These are phyloP conservation scores for Amylostereum chailletii DNA, from an alignment of 1,284 basidiomycete genomes.

Conservation along the genomic window DNA sequence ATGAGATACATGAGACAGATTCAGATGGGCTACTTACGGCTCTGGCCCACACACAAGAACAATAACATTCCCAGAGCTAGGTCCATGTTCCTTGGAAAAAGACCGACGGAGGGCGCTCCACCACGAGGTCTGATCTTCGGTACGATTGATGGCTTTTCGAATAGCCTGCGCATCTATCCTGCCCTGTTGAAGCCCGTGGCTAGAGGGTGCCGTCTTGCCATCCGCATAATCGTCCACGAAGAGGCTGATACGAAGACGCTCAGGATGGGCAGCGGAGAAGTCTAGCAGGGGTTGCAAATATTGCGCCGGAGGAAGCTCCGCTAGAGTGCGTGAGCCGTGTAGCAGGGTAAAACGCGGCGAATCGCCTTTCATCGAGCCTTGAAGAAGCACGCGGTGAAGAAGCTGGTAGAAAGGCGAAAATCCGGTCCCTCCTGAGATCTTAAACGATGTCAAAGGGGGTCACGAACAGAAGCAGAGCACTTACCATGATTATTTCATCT, in stretches of 20 bases:
- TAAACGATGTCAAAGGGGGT: not conserved
- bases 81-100: constrained; percentile 7
- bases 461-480: constrained; percentile 13
- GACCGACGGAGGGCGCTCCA: constrained; percentile 32
- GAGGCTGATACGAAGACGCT: constrained; percentile 45
- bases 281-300: constrained; percentile 43
- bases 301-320: constrained; percentile 55
- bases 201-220: constrained; percentile 17
- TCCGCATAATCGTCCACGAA: constrained; percentile 48
- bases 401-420: constrained; percentile 76
- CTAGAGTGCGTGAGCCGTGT: constrained; percentile 53
- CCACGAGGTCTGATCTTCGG: constrained; percentile 25
- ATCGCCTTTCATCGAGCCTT: constrained; percentile 23
- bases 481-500: constrained; percentile 76
- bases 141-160: constrained; percentile 14
- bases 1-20: constrained; percentile 1
- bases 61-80: constrained; percentile 29
- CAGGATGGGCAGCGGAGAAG: constrained; percentile 39
- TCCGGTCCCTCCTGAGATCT: constrained; percentile 82
- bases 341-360: constrained; percentile 58
- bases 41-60: constrained; percentile 77
- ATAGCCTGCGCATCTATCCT: constrained; percentile 45
- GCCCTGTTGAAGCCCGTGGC: constrained; percentile 30
- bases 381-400: constrained; percentile 30
- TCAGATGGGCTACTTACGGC: constrained; percentile 37